Base-by-base conservation (phyloP, 2,329 filamentous ascomycete genomes). In the Myriosclerotinia curreyana region DNA sequence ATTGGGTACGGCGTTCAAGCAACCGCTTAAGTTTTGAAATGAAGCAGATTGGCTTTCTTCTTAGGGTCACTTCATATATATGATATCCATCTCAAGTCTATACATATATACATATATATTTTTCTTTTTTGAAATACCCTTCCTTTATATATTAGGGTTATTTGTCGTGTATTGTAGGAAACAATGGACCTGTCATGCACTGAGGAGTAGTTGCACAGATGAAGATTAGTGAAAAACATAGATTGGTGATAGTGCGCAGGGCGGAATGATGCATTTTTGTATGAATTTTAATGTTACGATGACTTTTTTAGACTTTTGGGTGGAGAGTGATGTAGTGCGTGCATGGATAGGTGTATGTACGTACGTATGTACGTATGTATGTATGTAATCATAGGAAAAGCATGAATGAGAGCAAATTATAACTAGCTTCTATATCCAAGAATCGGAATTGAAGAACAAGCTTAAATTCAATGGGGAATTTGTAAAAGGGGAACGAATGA, bases 81-180 rank as follows among this genome's bases (percentile, higher is more conserved):
- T 5, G 9, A 55, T 25, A n/a, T 55, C 34, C 53, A 55, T 55
- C 22, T 42, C 17, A 20, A 17, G 42, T 28, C 53, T 20, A 52
- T 52, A 36, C 9, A 31, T 6, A 31, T 5, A 55, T 55, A 25
- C 22, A 42, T 8, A 5, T 42, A 20, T 55, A n/a, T 55, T 55
- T 28, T 55, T 42, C 36, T n/a, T 55, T 28, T 42, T 22, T 40
- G 52, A 40, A 54, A 55, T 55, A 55, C 53, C 52, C 52, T 42
- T 40, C 36, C 38, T 42, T 55, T 3, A 25, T 38, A 42, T 55
- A 28, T 55, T 40, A 12, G 22, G 38, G 22, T 42, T 42, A 40
- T 55, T 17, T 22, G 36, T 54, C 17, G 25, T 28, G 12, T 50
- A 17, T 50, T 50, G 12, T 17, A 8, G 48, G 48, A 28, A 42